Percentiles rank a stretch among this genome's conserved stretches.
phyloP scores from a whole-genome alignment of 2,329 filamentous ascomycete genomes.

The Stachybotrys elegans region DNA sequence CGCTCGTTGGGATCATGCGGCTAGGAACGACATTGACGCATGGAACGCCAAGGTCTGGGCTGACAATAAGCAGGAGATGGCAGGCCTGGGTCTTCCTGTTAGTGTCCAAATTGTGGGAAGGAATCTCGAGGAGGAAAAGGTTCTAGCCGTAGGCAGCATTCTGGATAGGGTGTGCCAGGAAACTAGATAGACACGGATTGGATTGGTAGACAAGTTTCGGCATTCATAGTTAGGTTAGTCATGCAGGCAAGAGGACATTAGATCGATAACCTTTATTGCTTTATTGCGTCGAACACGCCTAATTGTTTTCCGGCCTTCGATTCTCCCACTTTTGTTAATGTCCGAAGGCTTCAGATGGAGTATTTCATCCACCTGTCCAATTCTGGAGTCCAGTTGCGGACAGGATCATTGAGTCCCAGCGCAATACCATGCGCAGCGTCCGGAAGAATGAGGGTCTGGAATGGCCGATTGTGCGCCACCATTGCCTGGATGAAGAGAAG shows the following conservation, averaged over 20 bases:
- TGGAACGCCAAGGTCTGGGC: constrained; percentile 12
- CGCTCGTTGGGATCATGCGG: constrained; percentile 16
- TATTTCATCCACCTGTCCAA: constrained; percentile 20
- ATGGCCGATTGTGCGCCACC: constrained; percentile 14
- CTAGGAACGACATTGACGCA: constrained; percentile 9
- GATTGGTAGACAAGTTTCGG: no score
- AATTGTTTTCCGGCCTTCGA: no score
- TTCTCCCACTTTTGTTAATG: no score
- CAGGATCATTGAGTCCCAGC: constrained; percentile 16
- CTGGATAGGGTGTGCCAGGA: not conserved
- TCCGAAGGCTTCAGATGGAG: no score
- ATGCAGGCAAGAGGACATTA: no score
- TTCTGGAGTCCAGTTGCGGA: constrained; percentile 19
- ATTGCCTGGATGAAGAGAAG: constrained; percentile 20
- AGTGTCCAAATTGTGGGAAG: constrained; percentile 39
- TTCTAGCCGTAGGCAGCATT: not conserved
- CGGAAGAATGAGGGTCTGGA: constrained; percentile 20
- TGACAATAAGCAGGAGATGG: constrained; percentile 10
- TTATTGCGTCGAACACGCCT: no score
- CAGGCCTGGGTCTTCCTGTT: constrained; percentile 29
- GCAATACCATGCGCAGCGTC: constrained; percentile 22
- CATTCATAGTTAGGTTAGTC: no score
- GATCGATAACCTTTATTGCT: no score
- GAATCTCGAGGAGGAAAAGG: not conserved
- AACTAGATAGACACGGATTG: no score